These are phyloP conservation scores for Ceratobasidium sp. DNA, from an alignment of 1,284 basidiomycete species.

Conservation along the genomic window DNA sequence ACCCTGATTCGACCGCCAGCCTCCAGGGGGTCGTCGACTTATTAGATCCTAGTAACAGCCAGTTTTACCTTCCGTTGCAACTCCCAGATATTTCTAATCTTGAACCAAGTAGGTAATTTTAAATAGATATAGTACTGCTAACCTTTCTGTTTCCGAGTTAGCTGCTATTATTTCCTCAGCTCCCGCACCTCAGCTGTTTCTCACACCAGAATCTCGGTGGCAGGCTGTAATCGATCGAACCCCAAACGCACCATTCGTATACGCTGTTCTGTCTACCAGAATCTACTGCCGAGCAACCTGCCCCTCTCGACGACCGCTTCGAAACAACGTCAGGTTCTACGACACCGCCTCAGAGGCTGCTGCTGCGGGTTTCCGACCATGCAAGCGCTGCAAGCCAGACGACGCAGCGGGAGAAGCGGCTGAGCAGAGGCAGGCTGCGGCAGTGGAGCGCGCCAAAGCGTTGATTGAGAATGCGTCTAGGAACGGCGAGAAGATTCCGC, in stretches of 20 bases:
- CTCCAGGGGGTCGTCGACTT: neutral
- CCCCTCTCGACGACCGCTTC: constrained; percentile 22
- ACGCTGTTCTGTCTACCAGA: constrained; percentile 27
- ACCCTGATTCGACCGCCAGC: neutral
- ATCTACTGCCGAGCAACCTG: constrained; percentile 35
- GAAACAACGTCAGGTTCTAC: constrained; percentile 18
- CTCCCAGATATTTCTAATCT: neutral
- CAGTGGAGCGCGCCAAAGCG: constrained; percentile 14
- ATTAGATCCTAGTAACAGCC: no score
- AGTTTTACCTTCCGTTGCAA: neutral
- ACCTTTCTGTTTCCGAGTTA: neutral
- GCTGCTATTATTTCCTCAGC: neutral
- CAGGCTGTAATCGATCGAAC: constrained; percentile 20
- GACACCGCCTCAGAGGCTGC: neutral
- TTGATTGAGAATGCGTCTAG: constrained; percentile 14
- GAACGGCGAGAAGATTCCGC: constrained; percentile 5
- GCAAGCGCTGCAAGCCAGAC: constrained; percentile 34
- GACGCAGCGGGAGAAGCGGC: constrained; percentile 32
- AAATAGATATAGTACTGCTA: neutral
- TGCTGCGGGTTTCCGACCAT: constrained; percentile 13
- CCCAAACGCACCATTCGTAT: constrained; percentile 13
- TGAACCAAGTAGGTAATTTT: neutral
- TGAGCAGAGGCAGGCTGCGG: constrained; percentile 18
- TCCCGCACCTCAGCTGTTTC: neutral
- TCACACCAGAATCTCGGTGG: constrained; percentile 11